These are phyloP conservation scores for Aspergillus clavatus DNA, from an alignment of 2,329 filamentous ascomycete species.

Conservation along the genomic window DNA sequence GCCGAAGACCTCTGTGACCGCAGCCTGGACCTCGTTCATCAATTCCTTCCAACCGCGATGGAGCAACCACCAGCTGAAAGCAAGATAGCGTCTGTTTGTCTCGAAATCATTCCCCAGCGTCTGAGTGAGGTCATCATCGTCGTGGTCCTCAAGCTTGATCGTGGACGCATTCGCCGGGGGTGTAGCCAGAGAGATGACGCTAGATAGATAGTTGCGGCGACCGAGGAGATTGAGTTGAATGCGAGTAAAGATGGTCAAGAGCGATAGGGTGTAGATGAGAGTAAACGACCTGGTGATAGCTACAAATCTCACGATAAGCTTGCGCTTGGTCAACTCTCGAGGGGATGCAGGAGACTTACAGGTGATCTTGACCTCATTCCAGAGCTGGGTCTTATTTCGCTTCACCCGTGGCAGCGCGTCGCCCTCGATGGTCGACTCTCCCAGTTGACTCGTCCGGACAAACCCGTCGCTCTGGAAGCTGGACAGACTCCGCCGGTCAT, in stretches of 20 bases:
- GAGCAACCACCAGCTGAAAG: conserved; percentile 96
- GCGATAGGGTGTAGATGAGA: conserved; percentile 80
- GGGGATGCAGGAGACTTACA: conserved; percentile 50
- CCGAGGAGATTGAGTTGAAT: conserved; percentile 97
- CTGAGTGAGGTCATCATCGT: conserved; percentile 85
- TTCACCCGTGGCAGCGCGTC: conserved; percentile 50
- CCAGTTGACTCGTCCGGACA: conserved; percentile 74
- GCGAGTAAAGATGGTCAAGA: conserved; percentile 86
- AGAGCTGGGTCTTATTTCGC: conserved; percentile 86
- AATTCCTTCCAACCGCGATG: conserved; percentile 84
- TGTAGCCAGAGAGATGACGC: conserved; percentile 83
- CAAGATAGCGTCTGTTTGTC: conserved; percentile 89
- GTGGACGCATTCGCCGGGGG: conserved; percentile 64
- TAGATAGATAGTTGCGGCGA: conserved; percentile 90
- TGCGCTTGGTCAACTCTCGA: neutral
- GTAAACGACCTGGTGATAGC: conserved; percentile 89
- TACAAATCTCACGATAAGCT: conserved; percentile 30
- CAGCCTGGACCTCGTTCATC: conserved; percentile 73
- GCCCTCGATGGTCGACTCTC: conserved; percentile 51
- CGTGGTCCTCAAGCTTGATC: conserved; percentile 88
- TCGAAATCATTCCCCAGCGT: conserved; percentile 90
- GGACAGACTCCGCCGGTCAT: conserved; percentile 71
- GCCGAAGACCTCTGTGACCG: conserved; percentile 87
- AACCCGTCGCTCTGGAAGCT: conserved; percentile 78
- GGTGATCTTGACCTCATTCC: conserved; percentile 95